Conservation (phyloP, 768 basidiomycete genomes). For the Rhodotorula toruloides region DNA sequence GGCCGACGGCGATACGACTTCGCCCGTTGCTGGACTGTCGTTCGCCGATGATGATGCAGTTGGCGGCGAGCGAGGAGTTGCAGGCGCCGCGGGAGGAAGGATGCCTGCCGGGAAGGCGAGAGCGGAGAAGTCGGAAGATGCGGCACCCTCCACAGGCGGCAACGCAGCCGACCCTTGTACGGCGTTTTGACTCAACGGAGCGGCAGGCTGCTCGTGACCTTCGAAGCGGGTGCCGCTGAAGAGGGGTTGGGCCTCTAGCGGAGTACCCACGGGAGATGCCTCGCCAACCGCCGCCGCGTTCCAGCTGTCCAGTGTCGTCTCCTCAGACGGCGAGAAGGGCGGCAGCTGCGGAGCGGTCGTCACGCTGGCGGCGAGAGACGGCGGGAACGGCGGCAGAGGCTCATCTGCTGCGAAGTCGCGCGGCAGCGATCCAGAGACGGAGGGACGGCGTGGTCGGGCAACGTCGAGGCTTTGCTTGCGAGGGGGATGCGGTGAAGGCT, state of each 20-base stretch:
- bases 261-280: too few species aligned
- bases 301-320: too few species aligned
- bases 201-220: not conserved
- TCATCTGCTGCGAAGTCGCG: not conserved
- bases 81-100: not conserved
- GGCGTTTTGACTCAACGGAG: not conserved
- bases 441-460: not conserved
- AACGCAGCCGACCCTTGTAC: not conserved
- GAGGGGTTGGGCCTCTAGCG: too few species aligned
- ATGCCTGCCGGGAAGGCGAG: conserved; percentile 8
- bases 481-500: too few species aligned
- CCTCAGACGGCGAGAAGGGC: too few species aligned
- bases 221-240: too few species aligned
- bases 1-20: not conserved
- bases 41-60: not conserved
- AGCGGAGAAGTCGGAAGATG: not conserved
- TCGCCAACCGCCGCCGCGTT: too few species aligned
- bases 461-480: too few species aligned
- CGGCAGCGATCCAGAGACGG: not conserved
- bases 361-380: not conserved
- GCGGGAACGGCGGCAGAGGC: conserved; percentile 1
- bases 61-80: not conserved
- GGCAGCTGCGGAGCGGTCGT: too few species aligned
- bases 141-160: too few species aligned
- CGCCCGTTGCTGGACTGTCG: conserved; percentile 19